Evolutionary conservation across 1,284 basidiomycete species (phyloP), one percentile per base, ranked within the genome.

Genomic region (Cystobasidium sp.): DNA sequence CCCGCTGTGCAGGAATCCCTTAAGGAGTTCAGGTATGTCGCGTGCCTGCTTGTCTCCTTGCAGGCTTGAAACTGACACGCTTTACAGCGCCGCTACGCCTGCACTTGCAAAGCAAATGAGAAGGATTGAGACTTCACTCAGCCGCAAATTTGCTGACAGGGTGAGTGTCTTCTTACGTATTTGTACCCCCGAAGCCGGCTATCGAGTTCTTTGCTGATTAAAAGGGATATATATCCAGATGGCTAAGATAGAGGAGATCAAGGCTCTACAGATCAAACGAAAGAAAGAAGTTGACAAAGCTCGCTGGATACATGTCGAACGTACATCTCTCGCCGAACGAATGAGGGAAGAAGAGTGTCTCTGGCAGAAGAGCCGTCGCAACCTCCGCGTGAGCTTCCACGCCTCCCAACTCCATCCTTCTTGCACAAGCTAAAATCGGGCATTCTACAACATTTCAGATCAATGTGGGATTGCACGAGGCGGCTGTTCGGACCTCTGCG

Each of bases 361-460:
- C 18, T 66, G 64, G 64, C 47, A 66, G 51, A 31, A 43, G 12
- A 66, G 64, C 43, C 64, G 64, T 51, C 46, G 47, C 16, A 43
- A 37, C 9, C 53, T 52, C n/a, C 16, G 64, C 10, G 64, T 66
- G 39, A 12, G 58, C 14, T 9, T 44, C 6, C 46, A 14, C 46
- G n/a, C n/a, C 14, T 14, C 6, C 58, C 39, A 10, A 22, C 20
- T 47, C 31, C 22, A n/a, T 46, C 8, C n/a, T 9, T 22, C 22
- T 5, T 8, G 61, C 41, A 16, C 14, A 49, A 46, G 37, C 61
- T 41, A 16, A 63, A 12, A 9, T 9, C 31, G n/a, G 6, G 8
- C 44, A n/a, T 6, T 37, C 52, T n/a, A n/a, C 61, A 24, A 2
- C 4, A n/a, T 14, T n/a, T 7, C 14, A 65, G 64, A 22, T 66